Conservation (phyloP, 2,329 filamentous ascomycete species). For the Hyphodiscus sp. region DNA sequence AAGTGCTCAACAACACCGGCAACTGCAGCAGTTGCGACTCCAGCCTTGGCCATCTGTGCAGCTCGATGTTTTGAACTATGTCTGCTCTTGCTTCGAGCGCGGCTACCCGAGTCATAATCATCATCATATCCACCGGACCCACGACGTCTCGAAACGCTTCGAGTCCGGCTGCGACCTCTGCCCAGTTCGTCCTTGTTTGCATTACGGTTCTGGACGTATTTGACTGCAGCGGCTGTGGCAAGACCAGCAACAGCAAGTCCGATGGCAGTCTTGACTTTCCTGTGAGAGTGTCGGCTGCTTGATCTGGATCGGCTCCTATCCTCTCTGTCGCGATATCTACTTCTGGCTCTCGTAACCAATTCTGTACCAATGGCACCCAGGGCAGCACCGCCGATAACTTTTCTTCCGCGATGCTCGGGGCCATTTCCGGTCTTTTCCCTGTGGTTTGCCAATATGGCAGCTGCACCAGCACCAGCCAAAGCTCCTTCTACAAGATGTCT, state of each 20-base stretch:
- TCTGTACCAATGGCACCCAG: slow-evolving; percentile 58
- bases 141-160: slow-evolving; percentile 37
- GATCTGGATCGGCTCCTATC: slow-evolving; percentile 33
- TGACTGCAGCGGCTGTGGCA: slow-evolving; percentile 58
- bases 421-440: slow-evolving; percentile 35
- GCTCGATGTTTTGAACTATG: slow-evolving; percentile 41
- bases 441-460: slow-evolving; percentile 51
- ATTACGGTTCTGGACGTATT: slow-evolving; percentile 56
- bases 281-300: slow-evolving; percentile 31
- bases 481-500: slow-evolving; percentile 59
- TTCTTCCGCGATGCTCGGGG: slow-evolving; percentile 23
- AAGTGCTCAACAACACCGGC: slow-evolving; percentile 53
- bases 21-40: slow-evolving; percentile 48
- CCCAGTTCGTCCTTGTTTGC: slow-evolving; percentile 51
- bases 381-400: slow-evolving; percentile 46
- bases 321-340: slow-evolving; percentile 50
- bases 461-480: slow-evolving; percentile 54
- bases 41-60: slow-evolving; percentile 28
- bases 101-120: slow-evolving; percentile 17
- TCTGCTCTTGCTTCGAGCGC: slow-evolving; percentile 39
- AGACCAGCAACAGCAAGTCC: slow-evolving; percentile 58
- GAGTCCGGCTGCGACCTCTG: slow-evolving; percentile 46
- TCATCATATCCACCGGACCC: slow-evolving; percentile 31
- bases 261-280: slow-evolving; percentile 52
- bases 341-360: slow-evolving; percentile 52